Conservation (phyloP, 257 asterid genomes). For the Nicotiana knightiana region DNA sequence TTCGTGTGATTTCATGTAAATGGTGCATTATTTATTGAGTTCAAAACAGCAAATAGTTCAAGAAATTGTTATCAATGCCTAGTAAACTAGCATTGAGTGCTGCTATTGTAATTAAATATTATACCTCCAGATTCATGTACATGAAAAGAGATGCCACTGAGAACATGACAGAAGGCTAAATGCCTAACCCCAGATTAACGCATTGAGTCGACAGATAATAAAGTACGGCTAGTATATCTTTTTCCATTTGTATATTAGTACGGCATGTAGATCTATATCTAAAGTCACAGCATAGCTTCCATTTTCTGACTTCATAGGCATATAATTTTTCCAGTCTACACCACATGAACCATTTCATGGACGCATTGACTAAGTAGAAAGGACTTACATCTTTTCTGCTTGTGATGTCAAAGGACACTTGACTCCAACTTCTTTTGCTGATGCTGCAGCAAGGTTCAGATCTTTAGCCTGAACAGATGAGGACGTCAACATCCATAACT, state of each 20-base stretch:
- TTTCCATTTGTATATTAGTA: not conserved
- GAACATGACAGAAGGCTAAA: not conserved
- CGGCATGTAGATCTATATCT: not conserved
- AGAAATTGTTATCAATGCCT: not conserved
- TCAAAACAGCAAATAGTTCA: not conserved
- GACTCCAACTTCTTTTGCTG: slow-evolving; percentile 58
- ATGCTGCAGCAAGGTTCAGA: slow-evolving; percentile 59
- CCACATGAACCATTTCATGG: not conserved
- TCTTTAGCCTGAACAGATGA: slow-evolving; percentile 70
- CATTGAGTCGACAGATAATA: not conserved
- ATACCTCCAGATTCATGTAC: not conserved
- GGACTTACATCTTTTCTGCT: slow-evolving; percentile 68
- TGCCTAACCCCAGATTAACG: not conserved
- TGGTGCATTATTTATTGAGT: not conserved
- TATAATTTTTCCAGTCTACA: not conserved
- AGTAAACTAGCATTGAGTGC: not conserved
- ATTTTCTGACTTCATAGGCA: not conserved
- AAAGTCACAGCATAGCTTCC: not conserved
- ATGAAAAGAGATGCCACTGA: not conserved
- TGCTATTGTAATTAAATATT: not conserved
- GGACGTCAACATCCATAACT: not conserved
- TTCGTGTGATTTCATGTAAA: not conserved
- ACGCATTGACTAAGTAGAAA: not conserved
- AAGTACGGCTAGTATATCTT: not conserved
- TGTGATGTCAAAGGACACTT: slow-evolving; percentile 51